phyloP scores from a whole-genome alignment of 2,329 filamentous ascomycete species.

The Colletotrichum godetiae region DNA sequence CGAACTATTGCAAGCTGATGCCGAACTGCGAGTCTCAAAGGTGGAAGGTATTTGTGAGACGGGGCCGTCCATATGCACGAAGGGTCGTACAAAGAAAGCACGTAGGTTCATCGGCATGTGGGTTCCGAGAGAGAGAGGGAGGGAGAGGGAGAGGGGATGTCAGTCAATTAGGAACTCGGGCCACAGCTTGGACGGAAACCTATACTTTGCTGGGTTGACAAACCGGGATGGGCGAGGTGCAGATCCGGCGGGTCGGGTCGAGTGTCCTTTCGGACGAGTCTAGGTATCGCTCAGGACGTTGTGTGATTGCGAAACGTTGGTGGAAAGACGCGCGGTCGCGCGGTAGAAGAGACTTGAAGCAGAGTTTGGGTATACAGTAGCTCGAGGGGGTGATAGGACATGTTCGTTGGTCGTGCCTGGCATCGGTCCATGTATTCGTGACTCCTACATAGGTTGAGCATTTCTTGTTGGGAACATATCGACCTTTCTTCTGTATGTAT shows the following conservation, averaged over 20 bases:
- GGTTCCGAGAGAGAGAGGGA: not conserved
- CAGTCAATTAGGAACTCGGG: slow-evolving; percentile 32
- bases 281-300: slow-evolving; percentile 8
- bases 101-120: slow-evolving; percentile 27
- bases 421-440: not conserved
- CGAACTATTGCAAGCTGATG: not conserved
- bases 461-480: not conserved
- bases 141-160: not conserved
- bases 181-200: slow-evolving; percentile 12
- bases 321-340: not conserved
- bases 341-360: not conserved
- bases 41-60: slow-evolving; percentile 1
- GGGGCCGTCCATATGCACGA: slow-evolving; percentile 8
- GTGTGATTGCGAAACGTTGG: slow-evolving; percentile 20
- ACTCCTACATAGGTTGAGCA: not conserved
- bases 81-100: slow-evolving; percentile 16
- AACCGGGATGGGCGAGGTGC: slow-evolving; percentile 17
- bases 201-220: not conserved
- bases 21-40: not conserved
- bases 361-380: not conserved
- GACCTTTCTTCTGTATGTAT: not conserved
- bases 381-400: not conserved
- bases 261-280: slow-evolving; percentile 33
- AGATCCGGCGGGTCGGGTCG: slow-evolving; percentile 40
- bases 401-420: not conserved